Evolutionary conservation across 2,329 filamentous ascomycete genomes (phyloP).

Genomic region (Fusarium falciforme): DNA sequence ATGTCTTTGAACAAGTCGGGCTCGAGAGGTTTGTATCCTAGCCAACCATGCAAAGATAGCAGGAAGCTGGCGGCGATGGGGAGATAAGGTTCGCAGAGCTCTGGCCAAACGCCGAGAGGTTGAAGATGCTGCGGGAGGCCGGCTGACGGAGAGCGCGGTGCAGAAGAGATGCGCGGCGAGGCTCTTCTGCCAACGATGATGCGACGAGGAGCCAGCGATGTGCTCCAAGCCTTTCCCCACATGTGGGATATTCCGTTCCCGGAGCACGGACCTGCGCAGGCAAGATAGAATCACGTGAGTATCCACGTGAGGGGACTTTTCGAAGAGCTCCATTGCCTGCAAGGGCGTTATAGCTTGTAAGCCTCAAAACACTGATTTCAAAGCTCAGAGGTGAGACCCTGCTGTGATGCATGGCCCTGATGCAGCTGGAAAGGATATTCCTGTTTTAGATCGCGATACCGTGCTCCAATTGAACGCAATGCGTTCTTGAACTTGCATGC

Average conservation of each 20-base stretch:
- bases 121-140: constrained; percentile 25
- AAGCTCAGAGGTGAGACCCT: not conserved
- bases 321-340: not conserved
- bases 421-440: not conserved
- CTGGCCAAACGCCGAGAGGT: constrained; percentile 4
- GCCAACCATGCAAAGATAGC: constrained; percentile 37
- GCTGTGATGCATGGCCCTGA: not conserved
- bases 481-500: not conserved
- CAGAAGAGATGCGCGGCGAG: constrained; percentile 38
- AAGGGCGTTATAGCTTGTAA: not conserved
- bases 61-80: constrained; percentile 24
- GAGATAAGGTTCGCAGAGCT: constrained; percentile 19
- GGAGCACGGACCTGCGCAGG: constrained; percentile 14
- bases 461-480: not conserved
- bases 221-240: constrained; percentile 43
- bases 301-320: not conserved
- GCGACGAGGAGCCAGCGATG: constrained; percentile 43
- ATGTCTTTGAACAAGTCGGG: constrained; percentile 48
- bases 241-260: constrained; percentile 35
- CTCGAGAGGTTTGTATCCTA: constrained; percentile 39
- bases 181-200: constrained; percentile 44
- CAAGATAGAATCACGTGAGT: constrained; percentile 18
- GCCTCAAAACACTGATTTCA: not conserved
- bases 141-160: constrained; percentile 25
- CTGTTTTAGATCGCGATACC: not conserved